phyloP scores from a whole-genome alignment of 2,329 filamentous ascomycete species.

The Drechslerella stenobrocha region DNA sequence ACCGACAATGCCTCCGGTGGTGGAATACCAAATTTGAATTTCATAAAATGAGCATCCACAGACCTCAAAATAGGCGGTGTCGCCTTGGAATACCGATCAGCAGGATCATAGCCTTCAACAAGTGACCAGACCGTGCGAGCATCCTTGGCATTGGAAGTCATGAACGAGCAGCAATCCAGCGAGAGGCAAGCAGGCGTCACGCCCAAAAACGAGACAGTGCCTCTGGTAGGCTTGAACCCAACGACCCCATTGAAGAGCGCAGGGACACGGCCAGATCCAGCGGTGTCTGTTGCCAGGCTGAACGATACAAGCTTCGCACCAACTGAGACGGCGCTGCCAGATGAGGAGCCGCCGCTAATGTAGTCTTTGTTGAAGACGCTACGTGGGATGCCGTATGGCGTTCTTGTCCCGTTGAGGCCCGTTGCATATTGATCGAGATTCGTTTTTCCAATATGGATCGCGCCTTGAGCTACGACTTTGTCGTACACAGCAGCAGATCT shows the following conservation, averaged over 20 bases:
- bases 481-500: constrained; percentile 56
- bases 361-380: constrained; percentile 61
- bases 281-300: constrained; percentile 64
- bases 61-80: constrained; percentile 53
- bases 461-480: constrained; percentile 56
- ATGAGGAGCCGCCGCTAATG: constrained; percentile 64
- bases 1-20: constrained; percentile 57
- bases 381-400: constrained; percentile 63
- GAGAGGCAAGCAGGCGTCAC: constrained; percentile 63
- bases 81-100: constrained; percentile 62
- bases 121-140: constrained; percentile 60
- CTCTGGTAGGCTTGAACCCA: constrained; percentile 62
- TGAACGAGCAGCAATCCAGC: constrained; percentile 64
- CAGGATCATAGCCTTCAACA: constrained; percentile 59
- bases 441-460: constrained; percentile 58
- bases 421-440: constrained; percentile 67
- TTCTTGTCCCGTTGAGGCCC: constrained; percentile 64
- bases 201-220: constrained; percentile 60
- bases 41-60: constrained; percentile 53
- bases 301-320: constrained; percentile 62
- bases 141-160: constrained; percentile 60
- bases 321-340: constrained; percentile 63
- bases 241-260: constrained; percentile 62
- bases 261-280: constrained; percentile 62
- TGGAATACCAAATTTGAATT: constrained; percentile 61